These are phyloP conservation scores for Emmonsia crescens DNA, from an alignment of 2,329 filamentous ascomycete genomes.

Conservation along the genomic window DNA sequence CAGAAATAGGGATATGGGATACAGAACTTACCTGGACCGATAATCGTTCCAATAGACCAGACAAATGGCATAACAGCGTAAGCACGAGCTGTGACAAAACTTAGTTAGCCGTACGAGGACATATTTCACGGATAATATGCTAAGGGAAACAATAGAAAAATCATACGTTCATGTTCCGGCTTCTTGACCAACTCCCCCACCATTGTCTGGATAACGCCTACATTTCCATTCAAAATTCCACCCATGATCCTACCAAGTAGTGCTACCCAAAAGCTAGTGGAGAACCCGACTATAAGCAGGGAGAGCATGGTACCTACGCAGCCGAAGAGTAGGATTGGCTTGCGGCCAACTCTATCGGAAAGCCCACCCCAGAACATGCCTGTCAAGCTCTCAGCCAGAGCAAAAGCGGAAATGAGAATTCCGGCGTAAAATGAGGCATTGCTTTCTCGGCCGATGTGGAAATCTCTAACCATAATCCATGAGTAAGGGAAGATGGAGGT, in stretches of 20 bases:
- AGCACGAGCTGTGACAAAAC: slow-evolving; percentile 44
- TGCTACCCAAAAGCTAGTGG: slow-evolving; percentile 66
- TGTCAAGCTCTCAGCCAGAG: slow-evolving; percentile 63
- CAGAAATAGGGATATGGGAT: neutral
- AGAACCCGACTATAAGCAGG: slow-evolving; percentile 75
- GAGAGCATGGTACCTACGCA: slow-evolving; percentile 70
- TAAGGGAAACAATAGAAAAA: neutral
- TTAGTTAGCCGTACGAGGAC: neutral
- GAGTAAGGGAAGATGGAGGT: slow-evolving; percentile 91
- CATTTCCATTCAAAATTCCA: slow-evolving; percentile 79
- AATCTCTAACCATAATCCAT: slow-evolving; percentile 70
- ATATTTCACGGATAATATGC: neutral
- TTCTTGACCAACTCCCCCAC: slow-evolving; percentile 88
- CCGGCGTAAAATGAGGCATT: slow-evolving; percentile 84
- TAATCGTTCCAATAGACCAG: slow-evolving; percentile 78
- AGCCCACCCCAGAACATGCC: slow-evolving; percentile 66
- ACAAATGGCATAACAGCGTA: slow-evolving; percentile 90
- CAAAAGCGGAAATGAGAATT: slow-evolving; percentile 76
- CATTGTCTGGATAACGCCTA: slow-evolving; percentile 86
- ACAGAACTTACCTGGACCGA: slow-evolving; percentile 52
- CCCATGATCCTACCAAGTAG: slow-evolving; percentile 66
- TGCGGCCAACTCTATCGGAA: slow-evolving; percentile 71
- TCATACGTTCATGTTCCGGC: slow-evolving; percentile 63
- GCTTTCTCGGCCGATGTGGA: slow-evolving; percentile 57
- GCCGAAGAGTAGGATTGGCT: slow-evolving; percentile 68